These are phyloP conservation scores for Colletotrichum cordylinicola DNA, from an alignment of 2,329 filamentous ascomycete genomes.

Conservation along the genomic window DNA sequence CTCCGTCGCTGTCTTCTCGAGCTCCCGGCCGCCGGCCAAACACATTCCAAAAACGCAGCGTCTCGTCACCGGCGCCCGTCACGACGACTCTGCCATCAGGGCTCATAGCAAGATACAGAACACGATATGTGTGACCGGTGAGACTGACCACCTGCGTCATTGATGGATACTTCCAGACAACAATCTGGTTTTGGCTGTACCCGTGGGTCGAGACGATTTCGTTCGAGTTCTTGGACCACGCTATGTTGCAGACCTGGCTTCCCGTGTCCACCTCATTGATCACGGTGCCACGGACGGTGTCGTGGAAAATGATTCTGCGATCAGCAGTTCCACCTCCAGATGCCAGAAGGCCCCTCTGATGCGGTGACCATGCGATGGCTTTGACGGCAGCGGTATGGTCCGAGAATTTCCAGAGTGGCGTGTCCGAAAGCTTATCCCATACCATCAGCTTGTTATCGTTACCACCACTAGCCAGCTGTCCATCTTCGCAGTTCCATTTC, in stretches of 20 bases:
- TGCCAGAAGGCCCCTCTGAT: slow-evolving; percentile 92
- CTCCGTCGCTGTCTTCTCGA: slow-evolving; percentile 70
- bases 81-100: slow-evolving; percentile 94
- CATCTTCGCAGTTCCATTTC: slow-evolving; percentile 96
- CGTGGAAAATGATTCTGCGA: slow-evolving; percentile 96
- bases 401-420: slow-evolving; percentile 90
- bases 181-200: slow-evolving; percentile 97
- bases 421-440: slow-evolving; percentile 95
- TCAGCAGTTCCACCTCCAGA: slow-evolving; percentile 96
- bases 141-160: slow-evolving; percentile 97
- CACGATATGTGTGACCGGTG: slow-evolving; percentile 95
- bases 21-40: slow-evolving; percentile 83
- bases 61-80: slow-evolving; percentile 96
- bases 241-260: slow-evolving; percentile 97
- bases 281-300: slow-evolving; percentile 82
- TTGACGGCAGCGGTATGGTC: slow-evolving; percentile 97
- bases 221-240: slow-evolving; percentile 97
- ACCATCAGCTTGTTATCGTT: slow-evolving; percentile 99
- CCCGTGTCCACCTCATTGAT: slow-evolving; percentile 94
- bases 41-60: slow-evolving; percentile 93
- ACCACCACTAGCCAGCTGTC: slow-evolving; percentile 91
- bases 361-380: slow-evolving; percentile 96
- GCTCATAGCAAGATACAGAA: slow-evolving; percentile 96
- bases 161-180: slow-evolving; percentile 98
- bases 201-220: slow-evolving; percentile 97